Evolutionary conservation across 2,329 filamentous ascomycete genomes (phyloP).

Genomic region (Leptographium lundbergii): DNA sequence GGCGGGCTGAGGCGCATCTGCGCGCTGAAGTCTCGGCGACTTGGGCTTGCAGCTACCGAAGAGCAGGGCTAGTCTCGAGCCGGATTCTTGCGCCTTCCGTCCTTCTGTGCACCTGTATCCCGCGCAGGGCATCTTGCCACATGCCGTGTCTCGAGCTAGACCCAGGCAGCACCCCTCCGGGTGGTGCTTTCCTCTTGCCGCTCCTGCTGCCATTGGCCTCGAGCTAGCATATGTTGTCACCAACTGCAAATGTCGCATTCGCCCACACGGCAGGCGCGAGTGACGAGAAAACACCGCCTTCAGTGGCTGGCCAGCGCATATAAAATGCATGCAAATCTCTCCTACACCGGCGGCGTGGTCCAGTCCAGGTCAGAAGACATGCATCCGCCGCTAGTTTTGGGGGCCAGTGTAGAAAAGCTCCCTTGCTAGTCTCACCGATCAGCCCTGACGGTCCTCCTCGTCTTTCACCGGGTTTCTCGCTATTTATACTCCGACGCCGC

Average conservation of each 20-base stretch:
- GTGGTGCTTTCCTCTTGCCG: not conserved
- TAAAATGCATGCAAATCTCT: not conserved
- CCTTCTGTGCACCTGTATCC: not conserved
- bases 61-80: not conserved
- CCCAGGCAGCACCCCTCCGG: not conserved
- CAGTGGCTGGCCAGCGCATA: not conserved
- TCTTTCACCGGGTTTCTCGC: not conserved
- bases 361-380: not conserved
- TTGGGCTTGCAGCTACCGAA: not conserved
- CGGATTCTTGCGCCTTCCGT: not conserved
- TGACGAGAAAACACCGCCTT: not conserved
- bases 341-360: not conserved
- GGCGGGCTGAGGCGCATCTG: not conserved
- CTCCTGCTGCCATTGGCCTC: not conserved
- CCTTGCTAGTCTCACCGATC: conserved; percentile 1
- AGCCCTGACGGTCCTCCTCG: not conserved
- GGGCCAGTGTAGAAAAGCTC: not conserved
- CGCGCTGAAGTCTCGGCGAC: not conserved
- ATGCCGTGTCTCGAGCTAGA: not conserved
- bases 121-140: not conserved
- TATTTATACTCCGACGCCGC: not conserved
- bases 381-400: not conserved
- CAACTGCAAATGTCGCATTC: not conserved
- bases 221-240: not conserved
- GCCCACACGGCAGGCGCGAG: not conserved